Evolutionary conservation across 768 basidiomycete genomes (phyloP).

Genomic region (Termitomyces sp.): DNA sequence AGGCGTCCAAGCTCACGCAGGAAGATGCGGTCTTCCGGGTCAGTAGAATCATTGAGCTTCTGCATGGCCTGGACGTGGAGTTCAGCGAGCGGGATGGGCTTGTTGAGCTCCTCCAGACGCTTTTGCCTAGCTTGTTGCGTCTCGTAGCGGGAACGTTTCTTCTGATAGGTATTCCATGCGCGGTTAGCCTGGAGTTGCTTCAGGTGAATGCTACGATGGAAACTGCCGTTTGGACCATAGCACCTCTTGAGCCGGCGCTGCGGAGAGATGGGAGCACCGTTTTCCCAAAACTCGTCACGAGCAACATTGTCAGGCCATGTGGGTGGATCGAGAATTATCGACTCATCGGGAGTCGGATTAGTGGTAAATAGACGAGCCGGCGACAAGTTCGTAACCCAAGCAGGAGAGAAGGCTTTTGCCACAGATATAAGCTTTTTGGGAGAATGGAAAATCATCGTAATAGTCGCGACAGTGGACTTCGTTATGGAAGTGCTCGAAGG

Average conservation of each 20-base stretch:
- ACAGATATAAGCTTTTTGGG: slow-evolving; percentile 9
- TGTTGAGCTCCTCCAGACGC: not conserved
- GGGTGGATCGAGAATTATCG: slow-evolving; percentile 1
- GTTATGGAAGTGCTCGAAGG: not conserved
- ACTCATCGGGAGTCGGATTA: not conserved
- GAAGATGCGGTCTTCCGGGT: slow-evolving; percentile 9
- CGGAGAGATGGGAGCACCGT: not conserved
- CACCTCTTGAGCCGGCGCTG: not conserved
- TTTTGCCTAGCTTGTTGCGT: not conserved
- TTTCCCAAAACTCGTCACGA: slow-evolving; percentile 2
- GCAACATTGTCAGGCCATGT: slow-evolving; percentile 2
- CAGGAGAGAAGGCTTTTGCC: slow-evolving; percentile 2
- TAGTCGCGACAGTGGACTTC: not conserved
- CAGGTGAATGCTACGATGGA: slow-evolving; percentile 1
- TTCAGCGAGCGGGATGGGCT: not conserved
- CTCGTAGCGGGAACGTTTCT: slow-evolving; percentile 1
- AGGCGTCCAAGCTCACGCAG: slow-evolving; percentile 7
- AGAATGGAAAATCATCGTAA: slow-evolving; percentile 2
- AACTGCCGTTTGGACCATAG: slow-evolving; percentile 4
- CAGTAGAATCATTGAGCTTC: not conserved
- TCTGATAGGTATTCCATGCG: not conserved
- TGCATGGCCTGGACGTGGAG: not conserved
- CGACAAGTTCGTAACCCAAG: slow-evolving; percentile 4
- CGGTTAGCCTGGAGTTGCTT: not conserved
- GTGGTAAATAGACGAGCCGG: slow-evolving; percentile 6